Evolutionary conservation across 2,329 filamentous ascomycete genomes (phyloP).

Genomic region (Ophiostoma australiae): DNA sequence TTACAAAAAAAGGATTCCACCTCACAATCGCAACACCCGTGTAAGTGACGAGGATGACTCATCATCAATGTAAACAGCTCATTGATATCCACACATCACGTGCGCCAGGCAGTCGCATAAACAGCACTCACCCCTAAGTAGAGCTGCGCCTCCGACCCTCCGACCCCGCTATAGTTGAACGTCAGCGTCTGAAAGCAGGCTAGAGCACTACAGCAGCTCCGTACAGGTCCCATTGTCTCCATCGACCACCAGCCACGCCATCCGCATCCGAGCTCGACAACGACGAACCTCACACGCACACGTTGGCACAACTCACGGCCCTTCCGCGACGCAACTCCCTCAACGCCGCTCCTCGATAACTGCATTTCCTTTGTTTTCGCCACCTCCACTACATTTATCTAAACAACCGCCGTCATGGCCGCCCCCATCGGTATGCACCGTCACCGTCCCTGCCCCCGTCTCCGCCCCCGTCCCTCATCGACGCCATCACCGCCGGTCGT

Average conservation of each 20-base stretch:
- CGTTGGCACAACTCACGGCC: not conserved
- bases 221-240: not conserved
- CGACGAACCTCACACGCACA: not conserved
- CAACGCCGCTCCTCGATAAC: not conserved
- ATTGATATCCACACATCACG: conserved; percentile 3
- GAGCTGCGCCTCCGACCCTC: conserved; percentile 21
- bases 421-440: conserved; percentile 48
- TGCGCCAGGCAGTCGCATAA: conserved; percentile 19
- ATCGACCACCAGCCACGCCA: conserved; percentile 5
- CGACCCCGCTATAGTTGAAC: conserved; percentile 23
- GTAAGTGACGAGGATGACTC: conserved; percentile 4
- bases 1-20: too few species aligned
- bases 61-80: not conserved
- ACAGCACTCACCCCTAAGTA: conserved; percentile 14
- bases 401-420: conserved; percentile 39
- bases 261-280: conserved; percentile 17
- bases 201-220: not conserved
- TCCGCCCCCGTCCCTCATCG: not conserved
- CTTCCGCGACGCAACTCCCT: not conserved
- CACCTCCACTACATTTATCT: not conserved
- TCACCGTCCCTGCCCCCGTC: conserved; percentile 11
- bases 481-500: not conserved
- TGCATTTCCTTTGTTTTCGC: not conserved
- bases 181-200: conserved; percentile 19
- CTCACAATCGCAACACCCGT: too few species aligned